phyloP scores from a whole-genome alignment of 108 stramenopile genomes.

The Craspedostauros australis region DNA sequence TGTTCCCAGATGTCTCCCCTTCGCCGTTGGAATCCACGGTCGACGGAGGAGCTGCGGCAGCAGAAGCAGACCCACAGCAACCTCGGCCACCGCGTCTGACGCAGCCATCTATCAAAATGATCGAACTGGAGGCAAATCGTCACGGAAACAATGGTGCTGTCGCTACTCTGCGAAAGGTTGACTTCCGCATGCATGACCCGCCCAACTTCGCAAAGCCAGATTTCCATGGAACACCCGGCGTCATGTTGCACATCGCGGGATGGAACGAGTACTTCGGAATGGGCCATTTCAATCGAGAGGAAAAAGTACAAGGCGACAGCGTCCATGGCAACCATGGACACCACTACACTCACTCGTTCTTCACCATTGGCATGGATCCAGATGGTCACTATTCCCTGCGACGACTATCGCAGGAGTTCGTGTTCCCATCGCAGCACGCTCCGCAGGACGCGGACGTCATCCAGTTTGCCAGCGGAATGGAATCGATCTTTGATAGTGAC shows the following conservation, averaged over 20 bases:
- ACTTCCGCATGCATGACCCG: too few species aligned
- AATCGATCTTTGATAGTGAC: constrained; percentile 5
- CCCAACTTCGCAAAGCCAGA: too few species aligned
- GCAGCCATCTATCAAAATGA: too few species aligned
- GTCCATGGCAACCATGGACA: constrained; percentile 64
- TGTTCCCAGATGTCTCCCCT: too few species aligned
- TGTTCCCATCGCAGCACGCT: constrained; percentile 31
- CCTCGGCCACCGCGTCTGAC: too few species aligned
- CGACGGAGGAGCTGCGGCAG: too few species aligned
- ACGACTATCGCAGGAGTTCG: constrained; percentile 57
- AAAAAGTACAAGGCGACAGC: constrained; percentile 21
- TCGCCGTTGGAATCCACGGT: too few species aligned
- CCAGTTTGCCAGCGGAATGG: constrained; percentile 68
- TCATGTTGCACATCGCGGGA: constrained; percentile 42
- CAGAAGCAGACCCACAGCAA: too few species aligned
- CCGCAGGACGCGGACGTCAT: constrained; percentile 55
- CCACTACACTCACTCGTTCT: constrained; percentile 61
- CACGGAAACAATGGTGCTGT: too few species aligned
- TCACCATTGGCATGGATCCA: constrained; percentile 12
- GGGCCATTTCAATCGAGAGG: constrained; percentile 64
- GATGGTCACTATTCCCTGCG: constrained; percentile 34
- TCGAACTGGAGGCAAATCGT: too few species aligned
- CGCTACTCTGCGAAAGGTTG: too few species aligned
- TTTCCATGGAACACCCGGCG: constrained; percentile 70
- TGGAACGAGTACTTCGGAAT: constrained; percentile 58